Evolutionary conservation across 345 rosid genomes (phyloP).

Genomic region (Populus ilicifolia): DNA sequence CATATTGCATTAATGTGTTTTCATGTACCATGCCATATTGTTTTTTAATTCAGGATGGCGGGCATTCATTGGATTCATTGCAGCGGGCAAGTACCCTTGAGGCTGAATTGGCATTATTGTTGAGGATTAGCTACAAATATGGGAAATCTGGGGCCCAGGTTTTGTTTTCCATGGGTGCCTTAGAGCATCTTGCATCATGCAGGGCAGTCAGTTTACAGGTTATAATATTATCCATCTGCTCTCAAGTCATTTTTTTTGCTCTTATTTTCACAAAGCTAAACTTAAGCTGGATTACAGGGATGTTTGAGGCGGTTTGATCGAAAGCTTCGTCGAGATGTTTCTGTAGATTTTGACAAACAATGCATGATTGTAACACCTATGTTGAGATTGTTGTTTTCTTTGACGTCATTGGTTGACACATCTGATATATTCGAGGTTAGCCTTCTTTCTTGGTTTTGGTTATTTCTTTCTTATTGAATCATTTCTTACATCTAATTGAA

Average conservation of each 20-base stretch:
- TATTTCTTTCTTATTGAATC: no score
- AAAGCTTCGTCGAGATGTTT: conserved; percentile 52
- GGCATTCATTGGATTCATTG: conserved; percentile 66
- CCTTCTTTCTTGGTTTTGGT: conserved; percentile 5
- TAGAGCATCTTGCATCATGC: conserved; percentile 83
- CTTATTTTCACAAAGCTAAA: conserved; percentile 7
- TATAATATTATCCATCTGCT: conserved; percentile 8
- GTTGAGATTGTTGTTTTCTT: conserved; percentile 72
- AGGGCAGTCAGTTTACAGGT: conserved; percentile 68
- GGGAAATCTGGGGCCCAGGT: conserved; percentile 93
- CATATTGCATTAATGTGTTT: background rate
- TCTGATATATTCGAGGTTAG: conserved; percentile 85
- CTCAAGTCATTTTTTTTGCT: conserved; percentile 11
- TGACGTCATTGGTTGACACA: conserved; percentile 73
- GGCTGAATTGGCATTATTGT: conserved; percentile 73
- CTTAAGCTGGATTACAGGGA: conserved; percentile 48
- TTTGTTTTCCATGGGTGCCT: conserved; percentile 81
- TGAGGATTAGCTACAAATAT: conserved; percentile 86
- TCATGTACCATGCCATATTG: background rate
- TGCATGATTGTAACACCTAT: conserved; percentile 59
- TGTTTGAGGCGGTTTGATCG: conserved; percentile 52
- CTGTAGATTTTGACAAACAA: conserved; percentile 61
- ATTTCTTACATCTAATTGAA: background rate
- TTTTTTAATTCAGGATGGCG: conserved; percentile 46
- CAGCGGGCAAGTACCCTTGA: conserved; percentile 83